Evolutionary conservation across 345 rosid genomes (phyloP).

Genomic region (Boechera divaricarpa): DNA sequence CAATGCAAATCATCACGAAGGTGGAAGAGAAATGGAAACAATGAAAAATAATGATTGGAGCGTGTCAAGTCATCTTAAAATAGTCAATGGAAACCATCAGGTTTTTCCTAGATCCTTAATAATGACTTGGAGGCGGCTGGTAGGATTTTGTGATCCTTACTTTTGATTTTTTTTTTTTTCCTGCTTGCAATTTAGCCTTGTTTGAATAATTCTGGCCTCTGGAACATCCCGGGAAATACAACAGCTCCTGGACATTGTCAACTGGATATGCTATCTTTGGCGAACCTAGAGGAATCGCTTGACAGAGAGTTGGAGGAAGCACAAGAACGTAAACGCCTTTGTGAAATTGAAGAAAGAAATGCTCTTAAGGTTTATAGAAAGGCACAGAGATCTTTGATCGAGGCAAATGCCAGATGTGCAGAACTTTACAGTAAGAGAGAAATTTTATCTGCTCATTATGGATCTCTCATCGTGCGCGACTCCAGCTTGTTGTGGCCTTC

Average conservation of each 20-base stretch:
- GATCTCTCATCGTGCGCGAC: slow-evolving; percentile 66
- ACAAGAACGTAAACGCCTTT: slow-evolving; percentile 64
- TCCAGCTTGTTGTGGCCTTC: slow-evolving; percentile 64
- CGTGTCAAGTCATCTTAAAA: slow-evolving; percentile 46
- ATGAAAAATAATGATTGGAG: slow-evolving; percentile 42
- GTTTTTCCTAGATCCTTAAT: slow-evolving; percentile 46
- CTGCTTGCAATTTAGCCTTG: slow-evolving; percentile 52
- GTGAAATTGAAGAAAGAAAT: slow-evolving; percentile 96
- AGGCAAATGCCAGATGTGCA: slow-evolving; percentile 84
- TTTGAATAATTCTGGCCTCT: slow-evolving; percentile 45
- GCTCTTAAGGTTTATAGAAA: slow-evolving; percentile 85
- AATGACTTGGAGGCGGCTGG: slow-evolving; percentile 24
- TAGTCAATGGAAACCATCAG: slow-evolving; percentile 48
- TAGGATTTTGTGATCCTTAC: slow-evolving; percentile 30
- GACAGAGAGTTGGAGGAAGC: slow-evolving; percentile 91
- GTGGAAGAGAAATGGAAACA: slow-evolving; percentile 48
- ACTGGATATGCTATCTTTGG: slow-evolving; percentile 54
- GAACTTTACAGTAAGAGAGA: slow-evolving; percentile 82
- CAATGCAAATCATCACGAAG: slow-evolving; percentile 29
- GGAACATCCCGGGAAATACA: slow-evolving; percentile 49
- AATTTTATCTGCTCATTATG: slow-evolving; percentile 65
- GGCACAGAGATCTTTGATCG: slow-evolving; percentile 86
- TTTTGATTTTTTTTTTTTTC: slow-evolving; percentile 22
- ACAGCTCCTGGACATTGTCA: slow-evolving; percentile 51
- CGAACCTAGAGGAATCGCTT: slow-evolving; percentile 76